These are phyloP conservation scores for Lathyrus oleraceus DNA, from an alignment of 306 rosid genomes.

Conservation along the genomic window DNA sequence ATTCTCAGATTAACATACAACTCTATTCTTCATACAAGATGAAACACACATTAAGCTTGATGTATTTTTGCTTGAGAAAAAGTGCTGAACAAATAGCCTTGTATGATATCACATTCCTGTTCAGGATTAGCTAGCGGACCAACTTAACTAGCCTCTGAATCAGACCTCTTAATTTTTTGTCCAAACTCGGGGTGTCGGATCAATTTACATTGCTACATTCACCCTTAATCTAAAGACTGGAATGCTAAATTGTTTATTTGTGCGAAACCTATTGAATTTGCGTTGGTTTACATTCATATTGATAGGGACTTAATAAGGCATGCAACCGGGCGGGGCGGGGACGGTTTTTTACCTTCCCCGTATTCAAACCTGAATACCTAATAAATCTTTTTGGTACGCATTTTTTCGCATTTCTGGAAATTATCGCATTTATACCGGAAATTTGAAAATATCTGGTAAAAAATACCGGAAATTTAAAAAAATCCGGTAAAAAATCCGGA, in stretches of 20 bases:
- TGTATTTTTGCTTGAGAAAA: background rate
- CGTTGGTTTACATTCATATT: too few species aligned
- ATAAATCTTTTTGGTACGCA: too few species aligned
- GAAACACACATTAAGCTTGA: background rate
- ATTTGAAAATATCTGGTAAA: too few species aligned
- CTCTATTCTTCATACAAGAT: background rate
- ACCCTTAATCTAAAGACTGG: background rate
- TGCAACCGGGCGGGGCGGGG: too few species aligned
- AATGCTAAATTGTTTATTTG: background rate
- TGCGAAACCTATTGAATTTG: background rate
- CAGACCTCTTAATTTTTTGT: background rate
- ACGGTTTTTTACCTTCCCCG: too few species aligned
- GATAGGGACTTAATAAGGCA: too few species aligned
- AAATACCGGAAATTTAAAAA: too few species aligned
- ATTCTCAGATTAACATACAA: background rate
- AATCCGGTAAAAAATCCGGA: too few species aligned
- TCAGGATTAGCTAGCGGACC: background rate
- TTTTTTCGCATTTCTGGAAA: too few species aligned
- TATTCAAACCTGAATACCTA: too few species aligned
- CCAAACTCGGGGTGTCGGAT: background rate
- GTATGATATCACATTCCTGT: background rate
- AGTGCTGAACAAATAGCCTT: background rate
- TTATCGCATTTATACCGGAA: too few species aligned
- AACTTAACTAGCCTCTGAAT: background rate
- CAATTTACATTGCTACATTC: background rate